Conservation (phyloP, 1,284 basidiomycete genomes). For the Naganishia liquefaciens region DNA sequence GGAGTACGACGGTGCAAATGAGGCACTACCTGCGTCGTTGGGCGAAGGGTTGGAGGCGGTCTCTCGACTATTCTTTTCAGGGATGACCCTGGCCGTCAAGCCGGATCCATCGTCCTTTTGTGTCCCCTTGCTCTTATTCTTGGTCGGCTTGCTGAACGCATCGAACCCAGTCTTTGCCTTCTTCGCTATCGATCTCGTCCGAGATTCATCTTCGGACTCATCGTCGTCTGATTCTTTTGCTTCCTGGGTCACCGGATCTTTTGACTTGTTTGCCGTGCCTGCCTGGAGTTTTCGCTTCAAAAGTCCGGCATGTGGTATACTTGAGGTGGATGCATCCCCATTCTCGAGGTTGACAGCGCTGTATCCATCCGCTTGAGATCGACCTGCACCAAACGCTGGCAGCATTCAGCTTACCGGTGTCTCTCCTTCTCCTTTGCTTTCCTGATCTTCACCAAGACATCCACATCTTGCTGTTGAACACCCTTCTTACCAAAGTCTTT, state of each 20-base stretch:
- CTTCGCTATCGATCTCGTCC: conserved; percentile 13
- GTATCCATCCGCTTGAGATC: not conserved
- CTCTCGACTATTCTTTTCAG: not conserved
- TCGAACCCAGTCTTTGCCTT: conserved; percentile 18
- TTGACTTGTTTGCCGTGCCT: not conserved
- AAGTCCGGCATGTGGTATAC: conserved; percentile 14
- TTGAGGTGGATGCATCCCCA: conserved; percentile 8
- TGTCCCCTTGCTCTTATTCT: conserved; percentile 20
- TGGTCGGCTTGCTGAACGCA: conserved; percentile 16
- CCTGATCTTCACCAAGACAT: conserved; percentile 18
- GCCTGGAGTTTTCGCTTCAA: conserved; percentile 19
- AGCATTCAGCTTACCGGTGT: conserved; percentile 2
- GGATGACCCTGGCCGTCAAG: not conserved
- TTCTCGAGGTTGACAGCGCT: conserved; percentile 6
- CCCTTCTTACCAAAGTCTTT: conserved; percentile 21
- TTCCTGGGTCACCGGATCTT: not conserved
- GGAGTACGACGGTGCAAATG: not conserved
- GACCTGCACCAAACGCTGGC: too few relatives aligned
- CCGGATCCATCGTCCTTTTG: conserved; percentile 7
- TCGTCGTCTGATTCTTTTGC: not conserved
- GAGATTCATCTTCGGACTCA: conserved; percentile 15
- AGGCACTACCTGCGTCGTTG: not conserved
- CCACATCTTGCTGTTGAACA: conserved; percentile 13
- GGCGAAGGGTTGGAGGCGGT: not conserved
- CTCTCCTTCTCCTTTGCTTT: conserved; percentile 25